Conservation (phyloP, 345 rosid genomes). For the Atalantia buxifolia region DNA sequence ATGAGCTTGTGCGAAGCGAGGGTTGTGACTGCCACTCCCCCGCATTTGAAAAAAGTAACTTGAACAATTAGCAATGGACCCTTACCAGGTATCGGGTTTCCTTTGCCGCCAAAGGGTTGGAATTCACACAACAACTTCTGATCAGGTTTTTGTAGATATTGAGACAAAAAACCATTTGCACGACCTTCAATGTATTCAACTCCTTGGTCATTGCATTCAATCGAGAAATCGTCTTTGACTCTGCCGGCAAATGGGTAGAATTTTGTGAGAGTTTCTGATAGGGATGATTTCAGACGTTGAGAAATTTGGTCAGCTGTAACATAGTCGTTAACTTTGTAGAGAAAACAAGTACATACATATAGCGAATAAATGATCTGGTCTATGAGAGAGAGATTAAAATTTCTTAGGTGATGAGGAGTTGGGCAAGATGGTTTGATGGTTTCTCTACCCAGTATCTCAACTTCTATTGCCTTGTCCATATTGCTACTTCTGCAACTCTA, state of each 20-base stretch:
- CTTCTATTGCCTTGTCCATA: too few species aligned
- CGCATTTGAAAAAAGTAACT: background rate
- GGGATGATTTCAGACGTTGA: too few species aligned
- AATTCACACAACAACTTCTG: constrained; percentile 1
- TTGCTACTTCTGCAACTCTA: too few species aligned
- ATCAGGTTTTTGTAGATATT: constrained; percentile 13
- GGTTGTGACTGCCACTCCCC: background rate
- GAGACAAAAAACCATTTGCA: background rate
- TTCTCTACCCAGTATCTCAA: too few species aligned
- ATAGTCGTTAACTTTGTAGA: background rate
- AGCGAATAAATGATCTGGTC: background rate
- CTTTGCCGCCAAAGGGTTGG: constrained; percentile 11
- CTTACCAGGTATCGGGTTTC: background rate
- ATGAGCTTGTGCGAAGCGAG: too few species aligned
- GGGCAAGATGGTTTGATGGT: too few species aligned
- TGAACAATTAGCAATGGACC: background rate
- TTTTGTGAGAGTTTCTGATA: too few species aligned
- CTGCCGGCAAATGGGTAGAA: constrained; percentile 12
- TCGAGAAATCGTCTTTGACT: constrained; percentile 1
- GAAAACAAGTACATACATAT: constrained; percentile 11
- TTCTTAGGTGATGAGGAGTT: too few species aligned
- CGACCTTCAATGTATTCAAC: constrained; percentile 21
- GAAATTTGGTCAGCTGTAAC: background rate
- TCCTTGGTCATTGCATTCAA: constrained; percentile 15
- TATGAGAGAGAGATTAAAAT: too few species aligned